Base-by-base conservation (phyloP, 768 basidiomycete genomes). In the Chalciporus piperatus region DNA sequence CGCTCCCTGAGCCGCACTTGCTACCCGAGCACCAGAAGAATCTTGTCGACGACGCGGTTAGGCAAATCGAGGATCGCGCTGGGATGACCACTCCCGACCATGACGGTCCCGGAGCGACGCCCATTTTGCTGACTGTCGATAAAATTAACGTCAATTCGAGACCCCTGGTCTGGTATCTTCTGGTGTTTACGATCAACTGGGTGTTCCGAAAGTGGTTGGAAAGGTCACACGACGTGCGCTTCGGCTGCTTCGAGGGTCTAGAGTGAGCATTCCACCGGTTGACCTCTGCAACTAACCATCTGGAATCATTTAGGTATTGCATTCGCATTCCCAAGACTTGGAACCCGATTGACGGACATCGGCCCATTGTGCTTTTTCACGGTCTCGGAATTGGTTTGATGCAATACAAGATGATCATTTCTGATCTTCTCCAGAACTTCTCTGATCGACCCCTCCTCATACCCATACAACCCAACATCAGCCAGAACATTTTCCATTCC, bases 371-470 rank as follows among this genome's bases (percentile, higher is more conserved):
- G 14, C 92, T 94, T 63, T 67, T 92, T 33, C 93, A 97, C 61
- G 95, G 95, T 3, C 81, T 98, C 2, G 94, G 94, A 10, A 76
- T 95, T 44, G 93, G 93, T 3, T 68, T 91, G 11, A 61, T 84
- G 17, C 87, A 89, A 60, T 90, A 94, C 63, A 71, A 78, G 38
- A 55, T 72, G n/a, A 70, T 89, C 53, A 70, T 94, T 47, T 68
- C 71, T 11, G 72, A 85, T 56, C 73, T 94, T 17, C 67, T 87
- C 38, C 70, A 72, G 33, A 62, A 71, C 4, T 75, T 87, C 45
- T 69, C 80, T 5, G 79, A 87, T 58, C 82, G 85, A 17, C 93
- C 93, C 4, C 65, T 97, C 48, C 70, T 97, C 32, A 73, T 97
- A 35, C 80, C 80, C 12, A 46, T 97, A 5, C 92, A 95, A 58